Evolutionary conservation across 1,284 basidiomycete species (phyloP), one percentile per base, ranked within the genome.

Genomic region (Cystobasidium pallidum): DNA sequence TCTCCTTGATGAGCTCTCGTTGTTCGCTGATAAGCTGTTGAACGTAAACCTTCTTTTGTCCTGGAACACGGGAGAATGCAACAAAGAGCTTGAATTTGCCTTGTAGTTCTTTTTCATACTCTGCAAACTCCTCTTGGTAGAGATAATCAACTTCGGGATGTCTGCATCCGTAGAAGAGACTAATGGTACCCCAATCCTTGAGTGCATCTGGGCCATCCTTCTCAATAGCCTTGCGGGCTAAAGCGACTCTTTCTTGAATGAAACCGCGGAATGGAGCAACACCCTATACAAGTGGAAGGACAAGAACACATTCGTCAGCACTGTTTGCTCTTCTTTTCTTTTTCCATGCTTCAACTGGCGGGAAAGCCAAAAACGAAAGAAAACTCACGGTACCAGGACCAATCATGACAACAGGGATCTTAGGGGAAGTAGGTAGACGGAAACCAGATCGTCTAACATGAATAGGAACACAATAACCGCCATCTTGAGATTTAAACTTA

Each of bases 221-320:
- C 79, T 94, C 94, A 73, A 91, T 85, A 0, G 94, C 91, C 78
- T 92, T 92, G 75, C 92, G 89, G 17, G 94, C 95, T 54, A 96
- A 88, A 13, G 93, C 93, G 41, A 99, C 89, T 77, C 95, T 91
- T 81, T 99, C 95, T 83, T 99, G 96, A 7, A 99, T 87, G 81
- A 99, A 99, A 1, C 94, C 94, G 74, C 95, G 91, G 91, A 99
- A 99, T 19, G 95, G 95, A 41, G 95, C 95, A 66, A 99, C 93
- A 84, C 94, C 93, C 91, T 90, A 76, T 24, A 57, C 70, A 66
- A 66, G 57, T 39, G n/a, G n/a, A n/a, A n/a, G n/a, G n/a, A n/a
- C n/a, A n/a, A n/a, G n/a, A n/a, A n/a, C n/a, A n/a, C n/a, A n/a
- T n/a, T n/a, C n/a, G n/a, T n/a, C n/a, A n/a, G n/a, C n/a, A n/a